Percentiles rank a stretch among this genome's conserved stretches.
Evolutionary conservation across 257 asterid genomes (phyloP).

Genomic region (Orobanche coerulescens): DNA sequence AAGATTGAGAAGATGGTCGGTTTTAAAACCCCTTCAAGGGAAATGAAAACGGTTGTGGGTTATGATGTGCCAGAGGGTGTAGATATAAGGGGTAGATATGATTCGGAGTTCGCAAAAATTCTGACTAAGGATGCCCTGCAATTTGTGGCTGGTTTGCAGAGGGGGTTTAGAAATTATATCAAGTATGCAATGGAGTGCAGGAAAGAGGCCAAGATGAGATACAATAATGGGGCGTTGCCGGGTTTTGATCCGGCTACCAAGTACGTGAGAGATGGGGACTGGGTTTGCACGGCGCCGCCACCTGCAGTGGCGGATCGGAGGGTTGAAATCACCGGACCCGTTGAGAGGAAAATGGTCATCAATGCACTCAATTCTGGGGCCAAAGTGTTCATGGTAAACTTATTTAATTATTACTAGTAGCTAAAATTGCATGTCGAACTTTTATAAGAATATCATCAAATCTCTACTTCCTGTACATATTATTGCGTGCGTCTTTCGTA

Average conservation of each 20-base stretch:
- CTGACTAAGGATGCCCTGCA: constrained; percentile 58
- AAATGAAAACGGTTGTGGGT: constrained; percentile 26
- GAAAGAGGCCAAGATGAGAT: constrained; percentile 52
- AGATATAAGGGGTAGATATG: constrained; percentile 73
- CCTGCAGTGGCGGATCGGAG: constrained; percentile 79
- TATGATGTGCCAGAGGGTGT: constrained; percentile 87
- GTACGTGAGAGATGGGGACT: constrained; percentile 50
- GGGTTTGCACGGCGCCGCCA: constrained; percentile 71
- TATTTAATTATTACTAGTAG: not conserved
- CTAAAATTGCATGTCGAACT: no score
- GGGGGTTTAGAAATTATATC: constrained; percentile 59
- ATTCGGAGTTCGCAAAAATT: constrained; percentile 50
- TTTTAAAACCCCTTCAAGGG: constrained; percentile 35
- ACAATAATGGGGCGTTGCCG: constrained; percentile 58
- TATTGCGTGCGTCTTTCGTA: no score
- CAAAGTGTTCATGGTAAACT: constrained; percentile 81
- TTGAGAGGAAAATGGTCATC: constrained; percentile 90
- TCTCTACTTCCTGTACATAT: no score
- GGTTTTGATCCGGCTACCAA: constrained; percentile 78
- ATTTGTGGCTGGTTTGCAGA: constrained; percentile 64
- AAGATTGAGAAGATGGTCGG: constrained; percentile 49
- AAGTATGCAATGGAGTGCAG: constrained; percentile 79
- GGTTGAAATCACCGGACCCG: constrained; percentile 97
- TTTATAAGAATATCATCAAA: no score
- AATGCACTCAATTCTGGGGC: constrained; percentile 97